Evolutionary conservation across 768 basidiomycete species (phyloP), one percentile per base, ranked within the genome.

Genomic region (Amanita subjunquillea): DNA sequence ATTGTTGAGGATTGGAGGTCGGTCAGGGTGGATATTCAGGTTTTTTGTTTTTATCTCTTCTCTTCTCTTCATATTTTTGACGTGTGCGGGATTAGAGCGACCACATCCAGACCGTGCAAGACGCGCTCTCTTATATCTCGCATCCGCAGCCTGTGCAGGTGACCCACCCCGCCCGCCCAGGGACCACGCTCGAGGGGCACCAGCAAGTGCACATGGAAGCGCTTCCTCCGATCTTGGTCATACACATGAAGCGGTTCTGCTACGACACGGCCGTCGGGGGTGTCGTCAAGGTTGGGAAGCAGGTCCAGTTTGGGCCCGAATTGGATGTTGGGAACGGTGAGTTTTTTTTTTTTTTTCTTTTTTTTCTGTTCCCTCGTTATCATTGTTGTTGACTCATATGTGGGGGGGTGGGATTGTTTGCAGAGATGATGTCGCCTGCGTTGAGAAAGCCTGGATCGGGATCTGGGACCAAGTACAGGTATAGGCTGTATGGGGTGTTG

Each of bases 1-100:
- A 80, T 91, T 23, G 77, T 94, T 13, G 94, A 97, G 65, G 93
- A 93, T 50, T 97, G 93, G 84, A 79, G 91, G 55, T 83, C 87
- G 6, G 65, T 99, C 15, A 76, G 88, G 55, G 71, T 99, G 5
- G 94, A 97, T 64, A 95, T 98, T 37, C 87, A 91, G 73, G 32
- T 32, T 9, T 30, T 1, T 3, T 32, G 4, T 32, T 32, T 32
- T 12, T 32, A 9, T 32, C 10, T 32, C 32, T 32, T 32, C 32
- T 30, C 29, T 30, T 7, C 10, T 32, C 1, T 32, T 10, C 4
- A 3, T 25, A 3, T 4, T 32, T 32, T 32, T 32, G 10, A 32
- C 5, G 32, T 10, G 29, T 9, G 29, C 12, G 32, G 32, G 32
- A 30, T 8, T 3, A 32, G 32, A 32, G 88, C 9, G 83, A 89